These are phyloP conservation scores for Trichoderma sp. DNA, from an alignment of 2,329 filamentous ascomycete species.

Conservation along the genomic window DNA sequence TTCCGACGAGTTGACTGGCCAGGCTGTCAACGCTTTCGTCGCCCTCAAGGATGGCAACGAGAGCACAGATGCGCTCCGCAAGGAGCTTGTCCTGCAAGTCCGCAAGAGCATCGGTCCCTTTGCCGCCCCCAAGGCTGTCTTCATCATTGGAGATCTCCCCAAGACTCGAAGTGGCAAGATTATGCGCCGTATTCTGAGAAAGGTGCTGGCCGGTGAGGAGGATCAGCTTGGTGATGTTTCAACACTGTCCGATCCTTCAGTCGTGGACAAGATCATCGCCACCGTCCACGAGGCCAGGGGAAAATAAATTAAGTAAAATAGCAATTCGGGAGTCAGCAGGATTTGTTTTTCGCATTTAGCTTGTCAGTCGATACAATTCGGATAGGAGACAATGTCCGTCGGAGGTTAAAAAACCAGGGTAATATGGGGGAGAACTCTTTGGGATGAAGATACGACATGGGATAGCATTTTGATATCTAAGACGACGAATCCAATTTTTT, in stretches of 20 bases:
- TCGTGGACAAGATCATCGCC: conserved; percentile 87
- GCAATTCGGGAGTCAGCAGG: not conserved
- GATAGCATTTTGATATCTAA: conserved; percentile 17
- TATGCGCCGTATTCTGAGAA: conserved; percentile 94
- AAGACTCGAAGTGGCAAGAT: conserved; percentile 99
- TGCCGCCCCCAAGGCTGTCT: conserved; percentile 91
- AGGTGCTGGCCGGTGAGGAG: conserved; percentile 96
- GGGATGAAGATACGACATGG: conserved; percentile 9
- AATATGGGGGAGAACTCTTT: conserved; percentile 3
- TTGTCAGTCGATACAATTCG: conserved; percentile 19
- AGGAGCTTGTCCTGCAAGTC: conserved; percentile 92
- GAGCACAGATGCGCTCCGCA: conserved; percentile 75
- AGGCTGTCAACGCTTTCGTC: conserved; percentile 97
- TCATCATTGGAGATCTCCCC: conserved; percentile 87
- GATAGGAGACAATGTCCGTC: not conserved
- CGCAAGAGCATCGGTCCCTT: conserved; percentile 98
- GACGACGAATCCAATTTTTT: not conserved
- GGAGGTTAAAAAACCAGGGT: conserved; percentile 11
- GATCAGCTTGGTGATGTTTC: conserved; percentile 93
- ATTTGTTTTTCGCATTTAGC: conserved; percentile 8
- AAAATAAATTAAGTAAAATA: conserved; percentile 42
- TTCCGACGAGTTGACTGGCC: conserved; percentile 88
- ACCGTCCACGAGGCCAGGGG: conserved; percentile 67
- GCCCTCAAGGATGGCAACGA: conserved; percentile 85
- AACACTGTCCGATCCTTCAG: conserved; percentile 87